Base-by-base conservation (phyloP, 176 grass and related monocot genomes). In the Lolium multiflorum region DNA sequence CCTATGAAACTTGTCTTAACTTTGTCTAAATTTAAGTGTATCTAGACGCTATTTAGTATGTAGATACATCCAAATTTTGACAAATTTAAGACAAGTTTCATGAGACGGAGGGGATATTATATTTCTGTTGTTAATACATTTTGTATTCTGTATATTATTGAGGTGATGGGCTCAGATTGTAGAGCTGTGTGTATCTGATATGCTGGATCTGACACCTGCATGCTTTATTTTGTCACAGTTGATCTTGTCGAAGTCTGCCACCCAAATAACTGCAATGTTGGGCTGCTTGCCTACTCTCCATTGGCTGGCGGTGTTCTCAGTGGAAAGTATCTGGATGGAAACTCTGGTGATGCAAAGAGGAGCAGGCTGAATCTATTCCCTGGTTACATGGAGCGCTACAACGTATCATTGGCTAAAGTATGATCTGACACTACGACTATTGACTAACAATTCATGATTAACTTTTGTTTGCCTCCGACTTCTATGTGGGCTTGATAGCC, bases 161-260 rank as follows among this genome's bases (percentile, higher is more conserved):
- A 52, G 72, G 22, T 46, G 9, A 62, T 24, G 12, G 56, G 17
- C 24, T 48, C 47, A 47, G 46, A 47, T 39, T 52, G 25, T 31
- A 20, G 25, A 61, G 54, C 41, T 62, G 12, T 62, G 80, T 63
- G 76, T 3, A 8, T 1, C 21, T 67, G 25, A 66, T 17, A 68
- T 78, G 21, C 56, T 80, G 50, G 3, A 48, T 14, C 43, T 75
- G 20, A 50, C 44, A 50, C 44, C 47, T 59, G 10, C 6, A 60
- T 69, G 18, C 68, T 54, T 84, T 31, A 10, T 69, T 76, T 88
- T 20, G 38, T 77, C 81, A 61, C 83, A 98, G 96, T 94, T 88
- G 96, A 98, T 88, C 96, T 98, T 86, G 93, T 89, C 74, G 96
- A 98, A 88, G 96, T 94, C 66, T 98, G 96, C 77, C 93, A 98